Conservation (phyloP, 768 basidiomycete species). For the Tricholomella constricta region DNA sequence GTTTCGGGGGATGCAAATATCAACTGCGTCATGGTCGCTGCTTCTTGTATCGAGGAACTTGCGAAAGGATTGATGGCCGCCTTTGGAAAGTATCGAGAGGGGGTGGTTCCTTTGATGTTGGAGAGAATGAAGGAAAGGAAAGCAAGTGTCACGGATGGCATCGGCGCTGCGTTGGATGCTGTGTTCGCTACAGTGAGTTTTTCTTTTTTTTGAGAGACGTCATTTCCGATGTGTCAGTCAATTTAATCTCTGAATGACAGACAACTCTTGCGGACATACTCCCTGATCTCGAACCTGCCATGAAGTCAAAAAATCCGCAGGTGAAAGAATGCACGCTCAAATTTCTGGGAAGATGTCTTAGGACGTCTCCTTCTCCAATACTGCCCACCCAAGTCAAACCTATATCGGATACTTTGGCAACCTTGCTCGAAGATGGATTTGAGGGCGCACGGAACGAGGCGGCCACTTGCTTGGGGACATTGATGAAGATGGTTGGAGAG, state of each 20-base stretch:
- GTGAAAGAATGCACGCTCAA: slow-evolving; percentile 92
- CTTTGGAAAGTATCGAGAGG: slow-evolving; percentile 76
- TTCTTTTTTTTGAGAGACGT: slow-evolving; percentile 4
- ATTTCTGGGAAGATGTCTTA: slow-evolving; percentile 80
- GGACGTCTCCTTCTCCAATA: slow-evolving; percentile 69
- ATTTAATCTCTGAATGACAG: slow-evolving; percentile 40
- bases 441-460: slow-evolving; percentile 90
- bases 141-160: slow-evolving; percentile 82
- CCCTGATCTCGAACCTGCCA: slow-evolving; percentile 74
- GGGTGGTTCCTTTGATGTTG: slow-evolving; percentile 74
- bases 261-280: slow-evolving; percentile 78
- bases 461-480: slow-evolving; percentile 81
- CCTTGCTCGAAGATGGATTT: slow-evolving; percentile 82
- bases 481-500: slow-evolving; percentile 98
- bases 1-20: slow-evolving; percentile 92
- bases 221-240: slow-evolving; percentile 12
- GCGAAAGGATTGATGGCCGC: slow-evolving; percentile 77
- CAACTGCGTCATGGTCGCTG: slow-evolving; percentile 90
- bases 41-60: slow-evolving; percentile 81
- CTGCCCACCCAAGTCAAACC: slow-evolving; percentile 77
- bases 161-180: slow-evolving; percentile 87
- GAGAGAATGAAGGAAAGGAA: slow-evolving; percentile 96
- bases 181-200: slow-evolving; percentile 76
- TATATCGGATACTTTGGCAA: slow-evolving; percentile 73
- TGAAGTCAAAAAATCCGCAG: slow-evolving; percentile 94